Evolutionary conservation across 2,329 filamentous ascomycete species (phyloP).

Genomic region (Aureobasidium zeae): DNA sequence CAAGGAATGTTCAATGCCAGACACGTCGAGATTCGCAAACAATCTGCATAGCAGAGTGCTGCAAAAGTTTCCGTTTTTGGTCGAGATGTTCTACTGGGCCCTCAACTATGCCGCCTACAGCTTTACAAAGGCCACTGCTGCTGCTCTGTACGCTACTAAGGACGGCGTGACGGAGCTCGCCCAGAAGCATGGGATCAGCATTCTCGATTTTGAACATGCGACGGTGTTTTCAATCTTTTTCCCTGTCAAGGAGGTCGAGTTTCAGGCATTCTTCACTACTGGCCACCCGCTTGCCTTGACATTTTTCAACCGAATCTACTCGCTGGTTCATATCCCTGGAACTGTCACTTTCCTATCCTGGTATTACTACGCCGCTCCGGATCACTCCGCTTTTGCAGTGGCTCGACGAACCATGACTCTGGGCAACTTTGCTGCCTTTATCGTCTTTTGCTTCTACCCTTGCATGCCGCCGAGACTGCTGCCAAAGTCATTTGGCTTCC

Average conservation of each 20-base stretch:
- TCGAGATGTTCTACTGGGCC: conserved; percentile 67
- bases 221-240: conserved; percentile 44
- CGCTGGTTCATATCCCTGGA: conserved; percentile 52
- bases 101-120: conserved; percentile 57
- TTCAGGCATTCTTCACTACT: conserved; percentile 49
- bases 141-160: conserved; percentile 44
- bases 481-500: conserved; percentile 34
- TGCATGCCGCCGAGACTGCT: conserved; percentile 42
- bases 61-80: conserved; percentile 58
- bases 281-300: conserved; percentile 45
- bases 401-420: conserved; percentile 37
- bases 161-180: conserved; percentile 48
- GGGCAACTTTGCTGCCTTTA: conserved; percentile 43
- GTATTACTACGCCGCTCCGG: conserved; percentile 51
- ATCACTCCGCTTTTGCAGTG: conserved; percentile 34
- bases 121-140: conserved; percentile 43
- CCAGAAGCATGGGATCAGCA: conserved; percentile 45
- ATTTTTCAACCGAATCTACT: conserved; percentile 49
- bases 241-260: conserved; percentile 42
- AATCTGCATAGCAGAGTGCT: conserved; percentile 54
- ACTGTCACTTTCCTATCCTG: conserved; percentile 52
- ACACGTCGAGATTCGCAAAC: conserved; percentile 51
- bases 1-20: conserved; percentile 42
- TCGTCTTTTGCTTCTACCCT: conserved; percentile 41
- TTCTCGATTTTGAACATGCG: conserved; percentile 46